phyloP scores from a whole-genome alignment of 495 filamentous ascomycete species.

The Penicillium angulare region DNA sequence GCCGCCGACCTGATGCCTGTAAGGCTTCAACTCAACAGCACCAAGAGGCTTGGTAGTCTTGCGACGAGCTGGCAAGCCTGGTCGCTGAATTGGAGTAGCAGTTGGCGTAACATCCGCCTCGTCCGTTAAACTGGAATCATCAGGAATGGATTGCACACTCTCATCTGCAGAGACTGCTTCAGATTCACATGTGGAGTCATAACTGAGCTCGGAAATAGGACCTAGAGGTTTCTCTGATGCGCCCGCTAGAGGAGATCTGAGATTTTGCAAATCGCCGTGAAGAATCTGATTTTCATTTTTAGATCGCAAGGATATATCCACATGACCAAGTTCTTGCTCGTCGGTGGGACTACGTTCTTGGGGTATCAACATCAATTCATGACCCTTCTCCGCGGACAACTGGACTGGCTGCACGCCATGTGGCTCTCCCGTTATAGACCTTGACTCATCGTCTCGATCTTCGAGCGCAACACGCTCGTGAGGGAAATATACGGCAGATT shows the following conservation, averaged over 20 bases:
- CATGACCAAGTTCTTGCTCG: conserved; percentile 41
- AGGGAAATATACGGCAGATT: conserved; percentile 89
- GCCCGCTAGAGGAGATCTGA: conserved; percentile 32
- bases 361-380: conserved; percentile 31
- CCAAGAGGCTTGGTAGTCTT: conserved; percentile 63
- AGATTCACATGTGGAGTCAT: conserved; percentile 57
- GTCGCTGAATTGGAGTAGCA: conserved; percentile 49
- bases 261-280: conserved; percentile 55
- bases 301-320: conserved; percentile 63
- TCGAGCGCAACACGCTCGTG: conserved; percentile 62
- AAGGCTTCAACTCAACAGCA: conserved; percentile 94
- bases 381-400: conserved; percentile 32
- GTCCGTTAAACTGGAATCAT: conserved; percentile 53
- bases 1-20: conserved; percentile 94
- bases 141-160: conserved; percentile 45
- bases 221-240: conserved; percentile 34
- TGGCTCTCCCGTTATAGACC: conserved; percentile 47
- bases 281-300: conserved; percentile 59
- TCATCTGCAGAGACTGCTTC: conserved; percentile 59
- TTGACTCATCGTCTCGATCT: conserved; percentile 36
- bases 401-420: conserved; percentile 32
- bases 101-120: conserved; percentile 62
- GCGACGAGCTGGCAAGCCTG: conserved; percentile 32
- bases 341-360: conserved; percentile 29
- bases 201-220: conserved; percentile 37